A percentile compares a stretch with the other conserved stretches of the same genome.
Conservation (phyloP, 208 protist species). For the Vickermania ingenoplastis region DNA sequence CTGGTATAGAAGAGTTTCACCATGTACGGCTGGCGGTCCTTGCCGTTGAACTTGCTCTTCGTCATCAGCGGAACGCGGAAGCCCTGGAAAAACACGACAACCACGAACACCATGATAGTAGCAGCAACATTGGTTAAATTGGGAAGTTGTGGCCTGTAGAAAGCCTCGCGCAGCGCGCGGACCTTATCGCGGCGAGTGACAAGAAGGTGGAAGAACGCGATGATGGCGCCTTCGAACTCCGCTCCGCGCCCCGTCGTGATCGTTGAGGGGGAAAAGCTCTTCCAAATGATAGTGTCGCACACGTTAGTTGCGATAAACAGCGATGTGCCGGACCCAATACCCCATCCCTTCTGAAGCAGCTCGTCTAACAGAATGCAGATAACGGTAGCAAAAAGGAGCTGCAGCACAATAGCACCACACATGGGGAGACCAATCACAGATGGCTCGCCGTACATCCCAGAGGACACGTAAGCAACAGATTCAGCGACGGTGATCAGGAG, state of each 20-base stretch:
- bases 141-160: conserved; percentile 98
- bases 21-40: conserved; percentile 92
- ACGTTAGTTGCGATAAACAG: conserved; percentile 99
- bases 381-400: conserved; percentile 97
- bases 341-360: conserved; percentile 99
- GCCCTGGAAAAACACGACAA: conserved; percentile 99
- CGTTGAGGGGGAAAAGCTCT: conserved; percentile 98
- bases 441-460: conserved; percentile 99
- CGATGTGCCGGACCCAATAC: conserved; percentile 98
- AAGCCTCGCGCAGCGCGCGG: conserved; percentile 97
- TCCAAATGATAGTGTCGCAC: conserved; percentile 99
- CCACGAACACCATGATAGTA: conserved; percentile 98
- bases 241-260: conserved; percentile 96
- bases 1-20: conserved; percentile 99
- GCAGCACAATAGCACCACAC: conserved; percentile 95
- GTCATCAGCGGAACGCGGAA: conserved; percentile 97
- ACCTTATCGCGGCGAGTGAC: conserved; percentile 95
- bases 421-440: conserved; percentile 91
- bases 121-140: conserved; percentile 99
- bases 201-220: conserved; percentile 99
- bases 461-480: conserved; percentile 96
- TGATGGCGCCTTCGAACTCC: conserved; percentile 99
- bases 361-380: conserved; percentile 99
- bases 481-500: conserved; percentile 97
- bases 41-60: conserved; percentile 64